Base-by-base conservation (phyloP, 2,329 filamentous ascomycete genomes). In the Lasiodiplodia citricola region DNA sequence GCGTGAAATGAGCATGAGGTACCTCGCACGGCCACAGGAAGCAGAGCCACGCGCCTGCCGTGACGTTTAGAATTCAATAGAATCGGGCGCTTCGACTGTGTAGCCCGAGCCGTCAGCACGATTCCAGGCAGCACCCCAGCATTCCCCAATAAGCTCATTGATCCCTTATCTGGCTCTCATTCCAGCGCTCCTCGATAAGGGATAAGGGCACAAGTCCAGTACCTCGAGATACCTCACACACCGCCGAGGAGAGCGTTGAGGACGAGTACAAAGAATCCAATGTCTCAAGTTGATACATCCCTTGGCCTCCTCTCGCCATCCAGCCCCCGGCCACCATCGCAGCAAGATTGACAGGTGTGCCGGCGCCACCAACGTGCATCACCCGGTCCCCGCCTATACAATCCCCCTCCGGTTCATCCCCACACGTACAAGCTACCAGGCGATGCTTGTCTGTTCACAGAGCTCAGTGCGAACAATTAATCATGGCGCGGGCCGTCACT, bases 61-160 rank as follows among this genome's bases (percentile, higher is more conserved):
- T 62, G 58, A 62, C 41, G 58, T 62, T 62, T 50, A 71, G 58
- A 62, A 62, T 50, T 35, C 41, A 62, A 62, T 62, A 37, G 58
- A 62, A 62, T 62, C 58, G 58, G 58, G 58, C 58, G 58, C 58
- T 62, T 62, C 58, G 41, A 51, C n/a, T 23, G 58, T 62, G 58
- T 50, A 62, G 58, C 58, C 37, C 41, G 41, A 51, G 50, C 31
- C 23, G 62, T 65, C 8, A 65, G 62, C 58, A 62, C 58, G 41
- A 62, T 47, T 50, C 38, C 28, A 62, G 58, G 41, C 58, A 62
- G 58, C 58, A 50, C 57, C 57, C 58, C 41, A 31, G 58, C 58
- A 63, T 28, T 47, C 44, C 44, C 60, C 47, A 64, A 25, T 38
- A 37, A 52, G 44, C 60, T 64, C 51, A 47, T 60, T n/a, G 23